These are phyloP conservation scores for Nemania serpens DNA, from an alignment of 2,329 filamentous ascomycete species.

Conservation along the genomic window DNA sequence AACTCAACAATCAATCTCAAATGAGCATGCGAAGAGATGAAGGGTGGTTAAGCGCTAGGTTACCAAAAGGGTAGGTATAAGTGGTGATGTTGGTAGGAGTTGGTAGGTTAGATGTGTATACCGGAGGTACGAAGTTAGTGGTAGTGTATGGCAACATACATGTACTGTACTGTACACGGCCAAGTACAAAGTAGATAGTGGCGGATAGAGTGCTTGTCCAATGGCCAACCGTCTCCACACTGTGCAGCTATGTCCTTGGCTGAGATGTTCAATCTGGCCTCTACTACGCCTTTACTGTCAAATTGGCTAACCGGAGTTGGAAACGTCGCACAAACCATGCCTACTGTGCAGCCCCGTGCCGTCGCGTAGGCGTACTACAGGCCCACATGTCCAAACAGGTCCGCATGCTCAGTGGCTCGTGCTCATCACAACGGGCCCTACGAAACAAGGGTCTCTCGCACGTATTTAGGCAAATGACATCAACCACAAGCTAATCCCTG, in stretches of 20 bases:
- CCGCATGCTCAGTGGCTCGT: constrained; percentile 26
- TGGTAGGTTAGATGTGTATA: too few relatives aligned
- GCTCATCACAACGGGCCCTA: background rate
- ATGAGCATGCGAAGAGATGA: background rate
- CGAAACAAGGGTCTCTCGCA: constrained; percentile 3
- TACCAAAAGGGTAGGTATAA: background rate
- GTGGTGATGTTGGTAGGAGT: background rate
- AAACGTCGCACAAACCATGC: background rate
- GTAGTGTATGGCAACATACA: too few relatives aligned
- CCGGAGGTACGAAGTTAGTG: too few relatives aligned
- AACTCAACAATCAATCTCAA: background rate
- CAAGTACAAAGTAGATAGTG: too few relatives aligned
- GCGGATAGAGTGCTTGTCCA: background rate
- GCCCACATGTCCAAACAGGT: background rate
- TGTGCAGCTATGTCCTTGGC: constrained; percentile 2
- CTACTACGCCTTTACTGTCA: constrained; percentile 7
- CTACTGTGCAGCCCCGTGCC: too few relatives aligned
- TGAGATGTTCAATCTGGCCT: constrained; percentile 29
- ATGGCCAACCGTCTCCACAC: background rate
- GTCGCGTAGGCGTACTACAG: too few relatives aligned
- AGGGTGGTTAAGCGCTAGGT: background rate
- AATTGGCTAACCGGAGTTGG: constrained; percentile 5
- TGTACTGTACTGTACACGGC: too few relatives aligned
- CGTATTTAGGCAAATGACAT: constrained; percentile 25
- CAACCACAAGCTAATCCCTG: constrained; percentile 24